Evolutionary conservation across 371 early-diverging fungal species (phyloP), one percentile per base, ranked within the genome.

Genomic region (Batrachochytrium dendrobatidis): DNA sequence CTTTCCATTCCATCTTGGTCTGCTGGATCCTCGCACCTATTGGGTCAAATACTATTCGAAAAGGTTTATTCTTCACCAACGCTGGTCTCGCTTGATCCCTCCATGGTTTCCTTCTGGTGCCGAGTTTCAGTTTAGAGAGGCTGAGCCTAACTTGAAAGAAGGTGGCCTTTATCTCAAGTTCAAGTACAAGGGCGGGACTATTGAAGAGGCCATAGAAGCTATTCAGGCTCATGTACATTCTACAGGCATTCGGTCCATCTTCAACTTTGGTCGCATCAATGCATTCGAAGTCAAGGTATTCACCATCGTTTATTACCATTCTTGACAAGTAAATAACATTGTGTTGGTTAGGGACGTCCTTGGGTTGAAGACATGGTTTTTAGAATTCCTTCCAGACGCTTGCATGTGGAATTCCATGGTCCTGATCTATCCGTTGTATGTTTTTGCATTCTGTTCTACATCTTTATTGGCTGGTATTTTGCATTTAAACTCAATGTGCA

Each of bases 331-430:
- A n/a, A 12, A n/a, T n/a, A 12, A 26, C 46, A 26, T 12, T 3
- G 12, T 26, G 46, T 26, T 5, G 5, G 3, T 3, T 81, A 84
- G 55, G 94, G 93, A 0, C 63, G 73, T n/a, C 92, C 93, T 2
- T 94, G 89, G 61, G 70, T 88, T 22, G 95, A 94, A 59, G 95
- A 94, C 63, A 82, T 94, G 66, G 72, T 86, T 26, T 79, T 82
- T 7, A 77, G 88, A 33, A 82, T 86, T 59, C 93, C 95, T 6
- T 72, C 81, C 35, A 63, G 67, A 39, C 53, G 82, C 8, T 63
- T 91, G 33, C 78, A 81, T 2, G 78, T 91, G 15, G 86, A 87
- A 62, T 90, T 90, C 66, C 67, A 75, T 53, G 90, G 90, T 0
- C 83, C 85, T 2, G 85, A 83, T 44, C 35, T 66, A 18, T 50